phyloP scores from a whole-genome alignment of 2,329 filamentous ascomycete species.

The Penicillium verrucosum region DNA sequence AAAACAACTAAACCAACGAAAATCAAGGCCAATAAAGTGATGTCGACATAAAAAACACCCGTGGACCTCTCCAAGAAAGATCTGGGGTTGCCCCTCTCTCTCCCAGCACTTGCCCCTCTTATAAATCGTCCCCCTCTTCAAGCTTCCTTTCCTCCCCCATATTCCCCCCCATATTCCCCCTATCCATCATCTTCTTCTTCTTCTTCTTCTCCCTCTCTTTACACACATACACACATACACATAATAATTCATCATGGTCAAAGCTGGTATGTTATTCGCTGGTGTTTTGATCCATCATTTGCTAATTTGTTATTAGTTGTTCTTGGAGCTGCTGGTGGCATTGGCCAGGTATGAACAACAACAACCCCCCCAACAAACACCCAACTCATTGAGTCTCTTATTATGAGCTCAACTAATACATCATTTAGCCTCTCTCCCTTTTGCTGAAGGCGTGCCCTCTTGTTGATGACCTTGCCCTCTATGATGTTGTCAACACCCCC shows the following conservation, averaged over 20 bases:
- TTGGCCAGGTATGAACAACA: constrained; percentile 73
- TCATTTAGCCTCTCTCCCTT: constrained; percentile 79
- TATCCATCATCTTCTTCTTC: neutral
- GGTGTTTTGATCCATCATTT: neutral
- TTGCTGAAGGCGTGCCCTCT: constrained; percentile 87
- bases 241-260: constrained; percentile 44
- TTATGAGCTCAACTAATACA: neutral
- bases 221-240: constrained; percentile 1
- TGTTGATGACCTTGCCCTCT: constrained; percentile 89
- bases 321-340: constrained; percentile 95
- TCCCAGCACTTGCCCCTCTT: constrained; percentile 11
- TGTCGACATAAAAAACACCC: no score
- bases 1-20: no score
- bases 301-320: constrained; percentile 54
- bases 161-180: constrained; percentile 1
- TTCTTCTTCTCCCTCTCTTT: neutral
- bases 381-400: neutral
- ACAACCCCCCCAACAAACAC: constrained; percentile 6
- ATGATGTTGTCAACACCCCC: constrained; percentile 99
- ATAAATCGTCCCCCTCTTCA: constrained; percentile 10
- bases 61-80: neutral
- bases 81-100: constrained; percentile 19
- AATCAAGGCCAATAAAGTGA: no score
- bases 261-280: constrained; percentile 38
- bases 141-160: constrained; percentile 4